Evolutionary conservation across 345 rosid species (phyloP).

Genomic region (Boechera retrofracta): DNA sequence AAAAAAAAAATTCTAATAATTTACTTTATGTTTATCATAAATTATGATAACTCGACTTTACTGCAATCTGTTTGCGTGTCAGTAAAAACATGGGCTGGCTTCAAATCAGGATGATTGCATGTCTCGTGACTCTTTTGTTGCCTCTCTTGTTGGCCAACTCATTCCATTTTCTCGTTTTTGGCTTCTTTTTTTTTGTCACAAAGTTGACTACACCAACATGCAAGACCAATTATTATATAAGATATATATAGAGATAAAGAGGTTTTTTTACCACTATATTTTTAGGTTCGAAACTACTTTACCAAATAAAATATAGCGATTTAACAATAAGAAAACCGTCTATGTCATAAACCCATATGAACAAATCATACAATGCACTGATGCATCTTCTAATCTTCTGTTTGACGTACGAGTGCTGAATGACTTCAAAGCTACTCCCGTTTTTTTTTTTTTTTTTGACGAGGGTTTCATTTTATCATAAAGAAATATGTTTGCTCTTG

Average conservation of each 20-base stretch:
- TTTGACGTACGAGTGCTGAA: conserved; percentile 2
- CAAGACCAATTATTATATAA: conserved; percentile 27
- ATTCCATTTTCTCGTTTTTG: conserved; percentile 29
- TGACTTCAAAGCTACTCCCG: conserved; percentile 34
- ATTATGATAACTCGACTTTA: conserved; percentile 40
- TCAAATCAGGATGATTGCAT: conserved; percentile 45
- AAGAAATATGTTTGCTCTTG: conserved; percentile 12
- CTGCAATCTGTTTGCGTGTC: conserved; percentile 48
- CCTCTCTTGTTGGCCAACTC: conserved; percentile 40
- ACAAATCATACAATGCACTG: background rate
- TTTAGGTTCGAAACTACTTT: background rate
- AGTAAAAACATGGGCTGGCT: conserved; percentile 48
- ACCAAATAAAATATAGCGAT: background rate
- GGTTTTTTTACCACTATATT: background rate
- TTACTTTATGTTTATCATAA: conserved; percentile 37
- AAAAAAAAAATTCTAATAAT: background rate
- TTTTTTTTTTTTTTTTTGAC: background rate
- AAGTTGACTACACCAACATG: conserved; percentile 40
- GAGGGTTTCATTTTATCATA: background rate
- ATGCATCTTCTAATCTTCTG: background rate
- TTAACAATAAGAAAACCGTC: background rate
- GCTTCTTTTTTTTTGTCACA: background rate
- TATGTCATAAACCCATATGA: background rate
- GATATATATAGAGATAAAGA: background rate
- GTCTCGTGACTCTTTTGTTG: conserved; percentile 45